A percentile compares a stretch with the other conserved stretches of the same genome.
Evolutionary conservation across 768 basidiomycete genomes (phyloP).

Genomic region (Fomitopsis serialis): DNA sequence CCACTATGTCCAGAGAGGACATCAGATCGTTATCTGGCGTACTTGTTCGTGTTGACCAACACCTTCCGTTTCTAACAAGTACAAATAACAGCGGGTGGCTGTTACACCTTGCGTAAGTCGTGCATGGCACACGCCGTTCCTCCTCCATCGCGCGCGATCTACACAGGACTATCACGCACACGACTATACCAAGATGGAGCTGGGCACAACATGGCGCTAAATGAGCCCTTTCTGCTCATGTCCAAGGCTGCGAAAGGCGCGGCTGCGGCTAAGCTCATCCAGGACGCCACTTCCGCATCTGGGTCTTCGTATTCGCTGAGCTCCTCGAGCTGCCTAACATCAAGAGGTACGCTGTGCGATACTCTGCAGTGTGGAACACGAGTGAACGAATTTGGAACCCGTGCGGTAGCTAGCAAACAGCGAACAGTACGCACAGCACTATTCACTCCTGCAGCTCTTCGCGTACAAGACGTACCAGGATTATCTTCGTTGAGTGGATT

Average conservation of each 20-base stretch:
- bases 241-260: slow-evolving; percentile 91
- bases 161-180: neutral
- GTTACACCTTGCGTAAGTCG: no score
- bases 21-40: neutral
- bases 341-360: slow-evolving; percentile 58
- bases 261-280: slow-evolving; percentile 82
- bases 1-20: neutral
- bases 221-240: slow-evolving; percentile 89
- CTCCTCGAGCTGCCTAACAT: slow-evolving; percentile 79
- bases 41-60: slow-evolving; percentile 6
- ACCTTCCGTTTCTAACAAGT: slow-evolving; percentile 7
- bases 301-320: slow-evolving; percentile 94
- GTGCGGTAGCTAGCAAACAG: slow-evolving; percentile 52
- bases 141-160: neutral
- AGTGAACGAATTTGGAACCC: neutral
- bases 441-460: slow-evolving; percentile 76
- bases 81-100: slow-evolving; percentile 3
- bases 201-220: slow-evolving; percentile 59
- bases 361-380: neutral
- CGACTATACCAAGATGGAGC: slow-evolving; percentile 40
- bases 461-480: slow-evolving; percentile 85
- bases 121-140: no score
- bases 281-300: slow-evolving; percentile 81
- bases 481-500: slow-evolving; percentile 49
- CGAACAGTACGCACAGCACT: slow-evolving; percentile 58